These are phyloP conservation scores for Phytophthora europaea DNA, from an alignment of 352 stramenopile species.

Conservation along the genomic window DNA sequence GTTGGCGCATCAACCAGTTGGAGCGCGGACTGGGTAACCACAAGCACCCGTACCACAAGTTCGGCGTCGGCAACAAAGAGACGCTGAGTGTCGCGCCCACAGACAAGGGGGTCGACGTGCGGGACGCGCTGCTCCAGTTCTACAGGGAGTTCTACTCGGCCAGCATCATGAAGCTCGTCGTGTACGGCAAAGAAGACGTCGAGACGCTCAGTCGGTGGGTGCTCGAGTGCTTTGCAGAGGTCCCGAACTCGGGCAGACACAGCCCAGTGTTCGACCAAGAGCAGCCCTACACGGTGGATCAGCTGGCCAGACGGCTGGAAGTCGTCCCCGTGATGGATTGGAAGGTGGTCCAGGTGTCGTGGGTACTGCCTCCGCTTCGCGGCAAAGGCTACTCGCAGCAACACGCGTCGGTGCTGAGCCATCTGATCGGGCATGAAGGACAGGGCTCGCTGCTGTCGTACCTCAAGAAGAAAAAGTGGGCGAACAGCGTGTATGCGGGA, in stretches of 20 bases:
- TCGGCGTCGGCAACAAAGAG: conserved; percentile 88
- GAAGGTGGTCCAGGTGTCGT: conserved; percentile 73
- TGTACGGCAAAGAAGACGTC: conserved; percentile 90
- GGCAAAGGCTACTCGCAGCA: conserved; percentile 45
- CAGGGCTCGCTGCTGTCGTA: conserved; percentile 93
- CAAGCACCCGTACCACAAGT: conserved; percentile 86
- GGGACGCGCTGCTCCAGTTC: conserved; percentile 81
- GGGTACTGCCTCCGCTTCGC: conserved; percentile 56
- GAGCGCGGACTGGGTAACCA: conserved; percentile 65
- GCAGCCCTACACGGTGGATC: conserved; percentile 49
- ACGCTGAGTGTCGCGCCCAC: conserved; percentile 56
- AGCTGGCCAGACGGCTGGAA: conserved; percentile 46
- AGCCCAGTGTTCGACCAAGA: conserved; percentile 51
- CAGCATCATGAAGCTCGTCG: conserved; percentile 87
- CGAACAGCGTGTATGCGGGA: conserved; percentile 64
- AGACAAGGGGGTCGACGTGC: conserved; percentile 59
- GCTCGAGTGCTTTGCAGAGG: conserved; percentile 69
- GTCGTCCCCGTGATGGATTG: conserved; percentile 74
- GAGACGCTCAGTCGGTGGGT: conserved; percentile 82
- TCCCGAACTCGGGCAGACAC: conserved; percentile 71
- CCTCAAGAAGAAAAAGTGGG: conserved; percentile 85
- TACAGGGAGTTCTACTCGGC: conserved; percentile 90
- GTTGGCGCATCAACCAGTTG: conserved; percentile 81
- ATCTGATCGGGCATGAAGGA: conserved; percentile 95
- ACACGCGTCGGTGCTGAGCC: conserved; percentile 81